Evolutionary conservation across 768 basidiomycete genomes (phyloP).

Genomic region (Suillus clintonianus): DNA sequence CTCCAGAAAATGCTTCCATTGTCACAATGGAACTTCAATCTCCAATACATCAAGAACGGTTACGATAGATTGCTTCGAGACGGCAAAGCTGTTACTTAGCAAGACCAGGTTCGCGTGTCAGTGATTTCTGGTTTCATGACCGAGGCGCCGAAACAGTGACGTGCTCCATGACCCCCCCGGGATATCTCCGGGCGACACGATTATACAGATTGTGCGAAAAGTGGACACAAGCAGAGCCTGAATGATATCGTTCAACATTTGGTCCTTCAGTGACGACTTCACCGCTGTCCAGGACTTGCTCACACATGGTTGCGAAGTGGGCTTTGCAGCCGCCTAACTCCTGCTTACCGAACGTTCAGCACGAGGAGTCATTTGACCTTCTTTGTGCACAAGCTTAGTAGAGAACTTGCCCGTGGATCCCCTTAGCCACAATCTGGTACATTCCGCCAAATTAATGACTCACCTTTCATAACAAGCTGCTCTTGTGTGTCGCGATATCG

Average conservation of each 20-base stretch:
- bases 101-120: neutral
- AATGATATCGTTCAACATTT: neutral
- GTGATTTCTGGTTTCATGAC: neutral
- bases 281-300: neutral
- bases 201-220: neutral
- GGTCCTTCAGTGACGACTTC: neutral
- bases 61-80: neutral
- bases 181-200: neutral
- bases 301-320: neutral
- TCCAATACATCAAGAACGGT: neutral
- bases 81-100: neutral
- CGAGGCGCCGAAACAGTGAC: neutral
- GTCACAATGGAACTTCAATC: neutral
- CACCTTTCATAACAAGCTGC: neutral
- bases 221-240: neutral
- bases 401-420: neutral
- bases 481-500: neutral
- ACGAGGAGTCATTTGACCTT: neutral
- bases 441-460: neutral
- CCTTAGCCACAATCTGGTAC: neutral
- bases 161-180: neutral
- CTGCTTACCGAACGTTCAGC: neutral
- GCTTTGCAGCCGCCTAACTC: neutral
- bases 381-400: neutral
- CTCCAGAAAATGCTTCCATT: neutral